Base-by-base conservation (phyloP, 225 moss, liverwort and hornwort genomes). In the Sphagnum contortum region DNA sequence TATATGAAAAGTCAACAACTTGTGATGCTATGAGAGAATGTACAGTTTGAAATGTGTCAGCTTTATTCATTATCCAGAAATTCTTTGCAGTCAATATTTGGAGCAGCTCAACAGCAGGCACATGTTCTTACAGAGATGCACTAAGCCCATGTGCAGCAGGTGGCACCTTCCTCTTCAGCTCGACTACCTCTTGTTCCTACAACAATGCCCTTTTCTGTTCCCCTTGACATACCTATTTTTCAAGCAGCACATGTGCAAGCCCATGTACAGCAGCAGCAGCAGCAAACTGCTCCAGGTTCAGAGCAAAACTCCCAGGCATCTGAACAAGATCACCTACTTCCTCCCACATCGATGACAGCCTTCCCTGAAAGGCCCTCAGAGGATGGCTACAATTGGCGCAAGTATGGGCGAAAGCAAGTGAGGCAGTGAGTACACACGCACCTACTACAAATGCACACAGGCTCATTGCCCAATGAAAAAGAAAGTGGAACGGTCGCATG, bases 341-440 rank as follows among this genome's bases (percentile, higher is more conserved):
- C 73, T 50, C 29, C 29, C 29, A 70, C 70, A 49, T 74, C 76
- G n/a, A 76, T 86, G 48, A 57, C 89, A n/a, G 68, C 74, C 49
- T 84, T 87, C 54, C 71, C 82, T 58, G 92, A 93, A 44, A 75
- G 93, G 59, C 87, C 96, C 45, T 96, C 96, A 9, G 96, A 98
- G 81, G 96, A 98, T 83, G 96, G 96, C 48, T 98, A 89, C 70
- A 98, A 98, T 65, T 98, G 96, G 96, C 87, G 96, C 46, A 98
- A 98, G 68, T 98, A 98, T 77, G 96, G 96, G n/a, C 96, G 93
- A 67, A 98, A 98, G 89, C 93, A 98, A 76, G 96, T 98, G 60
- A 74, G 96, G 96, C 56, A 98, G 96, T 49, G 93, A 98, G 68
- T 98, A 73, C 62, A 93, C 96, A 12, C 90, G 96, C 48, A 98